Base-by-base conservation (phyloP, 257 asterid genomes). In the Nicotiana benthamiana region DNA sequence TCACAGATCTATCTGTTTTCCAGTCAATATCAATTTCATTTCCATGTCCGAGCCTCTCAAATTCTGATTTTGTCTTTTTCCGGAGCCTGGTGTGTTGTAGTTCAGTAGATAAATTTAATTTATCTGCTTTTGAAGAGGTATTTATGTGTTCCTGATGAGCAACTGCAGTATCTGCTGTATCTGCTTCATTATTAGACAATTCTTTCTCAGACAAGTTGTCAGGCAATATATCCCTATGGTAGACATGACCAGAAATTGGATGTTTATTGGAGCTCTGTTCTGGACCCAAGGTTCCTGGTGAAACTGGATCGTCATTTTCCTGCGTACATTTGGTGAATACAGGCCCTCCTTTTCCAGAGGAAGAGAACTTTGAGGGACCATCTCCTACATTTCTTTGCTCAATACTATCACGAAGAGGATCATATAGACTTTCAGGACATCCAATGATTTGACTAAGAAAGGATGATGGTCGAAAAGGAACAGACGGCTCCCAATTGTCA, bases 401-500 rank as follows among this genome's bases (percentile, higher is more conserved):
- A 68, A 82, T 68, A 72, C 84, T 75, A 59, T 90, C 89, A 56
- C 74, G 89, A 75, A 88, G 72, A 61, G 96, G 92, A n/a, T 92
- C 88, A 64, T 87, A 80, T 7, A 81, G 89, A 72, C 80, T 75
- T 83, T 83, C 88, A 80, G 89, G 83, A 86, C 86, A 79, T 80
- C 92, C 88, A 32, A 94, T 82, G 18, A 81, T 86, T 60, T 75
- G 89, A 27, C 91, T 92, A 53, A 95, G 82, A 60, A 82, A 85
- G 83, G 87, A 90, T 3, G 94, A 92, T 27, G 99, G 97, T 34
- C 80, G 82, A 81, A 93, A 93, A 85, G 96, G 96, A 82, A 76
- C 85, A 54, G 97, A 93, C 57, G 94, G 93, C 84, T 88, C 96
- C 99, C 99, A 95, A 80, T 88, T 78, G 80, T 81, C 80, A 82